Evolutionary conservation across 768 basidiomycete species (phyloP).

Genomic region (Tephrocybe sp.): DNA sequence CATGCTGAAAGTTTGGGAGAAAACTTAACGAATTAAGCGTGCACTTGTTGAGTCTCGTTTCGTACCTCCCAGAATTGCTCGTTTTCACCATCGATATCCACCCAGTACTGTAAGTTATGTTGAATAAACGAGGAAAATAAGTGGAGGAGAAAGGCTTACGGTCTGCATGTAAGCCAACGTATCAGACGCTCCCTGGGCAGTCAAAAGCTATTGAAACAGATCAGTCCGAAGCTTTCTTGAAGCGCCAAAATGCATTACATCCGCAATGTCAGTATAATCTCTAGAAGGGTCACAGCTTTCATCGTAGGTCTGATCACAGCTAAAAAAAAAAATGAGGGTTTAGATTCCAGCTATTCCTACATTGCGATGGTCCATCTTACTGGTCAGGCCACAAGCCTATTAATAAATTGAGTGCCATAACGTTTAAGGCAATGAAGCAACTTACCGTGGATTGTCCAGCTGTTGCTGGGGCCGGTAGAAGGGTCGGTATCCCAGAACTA

Average conservation of each 20-base stretch:
- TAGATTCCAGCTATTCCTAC: too few species aligned
- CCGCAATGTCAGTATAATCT: constrained; percentile 31
- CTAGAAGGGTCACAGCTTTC: constrained; percentile 39
- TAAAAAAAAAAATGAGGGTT: constrained; percentile 26
- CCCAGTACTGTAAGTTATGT: constrained; percentile 50
- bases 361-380: too few species aligned
- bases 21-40: not conserved
- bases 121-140: not conserved
- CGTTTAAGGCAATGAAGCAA: not conserved
- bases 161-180: constrained; percentile 60
- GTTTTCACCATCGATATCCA: constrained; percentile 56
- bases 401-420: constrained; percentile 41
- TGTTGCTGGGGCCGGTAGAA: constrained; percentile 58
- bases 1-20: constrained; percentile 45
- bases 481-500: constrained; percentile 77
- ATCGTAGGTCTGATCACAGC: constrained; percentile 50
- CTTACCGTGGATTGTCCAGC: constrained; percentile 78
- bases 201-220: constrained; percentile 48
- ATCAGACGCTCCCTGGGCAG: constrained; percentile 53
- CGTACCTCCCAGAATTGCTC: constrained; percentile 70
- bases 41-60: not conserved
- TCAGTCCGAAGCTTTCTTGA: constrained; percentile 11
- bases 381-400: constrained; percentile 15
- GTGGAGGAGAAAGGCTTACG: constrained; percentile 20
- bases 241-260: constrained; percentile 19